A percentile compares a stretch with the other conserved stretches of the same genome.
Conservation (phyloP, 805 yeast genomes). For the Candida suzukii region DNA sequence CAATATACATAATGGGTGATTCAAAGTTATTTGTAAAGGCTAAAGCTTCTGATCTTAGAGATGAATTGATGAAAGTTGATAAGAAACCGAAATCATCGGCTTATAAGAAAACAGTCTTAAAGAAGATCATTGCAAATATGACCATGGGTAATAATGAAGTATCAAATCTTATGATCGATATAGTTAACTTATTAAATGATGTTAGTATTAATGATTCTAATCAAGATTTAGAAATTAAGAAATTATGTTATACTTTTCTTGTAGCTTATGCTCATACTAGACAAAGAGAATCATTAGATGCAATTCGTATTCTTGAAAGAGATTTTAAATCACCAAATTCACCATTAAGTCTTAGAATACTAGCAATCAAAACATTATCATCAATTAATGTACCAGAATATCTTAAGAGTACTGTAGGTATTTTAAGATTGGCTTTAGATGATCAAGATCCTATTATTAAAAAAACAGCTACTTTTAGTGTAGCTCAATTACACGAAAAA, state of each 20-base stretch:
- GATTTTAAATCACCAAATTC: conserved; percentile 33
- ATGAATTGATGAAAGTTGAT: conserved; percentile 25
- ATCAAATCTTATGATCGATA: conserved; percentile 57
- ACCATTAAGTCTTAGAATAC: conserved; percentile 43
- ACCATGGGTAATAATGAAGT: conserved; percentile 79
- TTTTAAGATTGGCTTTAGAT: conserved; percentile 26
- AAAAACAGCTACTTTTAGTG: conserved; percentile 61
- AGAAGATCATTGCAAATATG: conserved; percentile 75
- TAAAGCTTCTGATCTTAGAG: conserved; percentile 23
- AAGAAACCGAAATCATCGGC: conserved; percentile 30
- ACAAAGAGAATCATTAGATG: conserved; percentile 47
- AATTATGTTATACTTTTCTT: conserved; percentile 64
- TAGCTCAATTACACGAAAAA: conserved; percentile 58
- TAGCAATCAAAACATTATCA: conserved; percentile 60
- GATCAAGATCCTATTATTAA: conserved; percentile 56
- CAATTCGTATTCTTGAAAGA: conserved; percentile 45
- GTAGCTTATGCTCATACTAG: conserved; percentile 51
- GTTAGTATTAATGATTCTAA: conserved; percentile 22
- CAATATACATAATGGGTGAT: conserved; percentile 14
- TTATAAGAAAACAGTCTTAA: conserved; percentile 44
- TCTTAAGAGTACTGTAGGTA: conserved; percentile 35
- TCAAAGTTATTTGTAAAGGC: conserved; percentile 19
- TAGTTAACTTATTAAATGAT: conserved; percentile 41
- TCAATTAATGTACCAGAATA: conserved; percentile 51
- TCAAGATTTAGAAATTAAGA: conserved; percentile 58